Evolutionary conservation across 2,329 filamentous ascomycete genomes (phyloP), one percentile per base, ranked within the genome.

Genomic region (Cercospora sesami): DNA sequence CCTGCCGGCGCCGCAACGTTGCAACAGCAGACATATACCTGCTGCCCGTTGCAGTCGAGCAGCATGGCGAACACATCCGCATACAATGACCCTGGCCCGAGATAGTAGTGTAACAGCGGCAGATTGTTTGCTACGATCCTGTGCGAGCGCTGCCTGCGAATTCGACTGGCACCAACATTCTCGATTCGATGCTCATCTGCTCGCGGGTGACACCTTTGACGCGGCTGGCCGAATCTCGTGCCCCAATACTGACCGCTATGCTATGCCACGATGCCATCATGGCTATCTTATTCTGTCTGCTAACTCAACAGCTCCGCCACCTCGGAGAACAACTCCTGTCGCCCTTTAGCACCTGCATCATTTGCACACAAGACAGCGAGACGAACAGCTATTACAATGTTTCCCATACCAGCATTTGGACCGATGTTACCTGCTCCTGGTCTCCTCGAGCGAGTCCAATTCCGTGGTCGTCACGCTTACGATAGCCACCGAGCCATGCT

Each of bases 401-500:
- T 58, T 33, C 53, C 53, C 16, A 26, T 58, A 28, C 14, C 53
- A 16, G 53, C 21, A 2, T 58, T 30, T 21, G 26, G 21, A 12
- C n/a, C 60, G n/a, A 3, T 62, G 21, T 10, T 64, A n/a, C 62
- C 48, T 16, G n/a, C 16, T 16, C 48, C 51, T 30, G 62, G 62
- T 33, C 26, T 26, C 9, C 23, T 23, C 21, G 45, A 48, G 16
- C 30, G 21, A 45, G 48, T 42, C 8, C 62, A 45, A 12, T 58
- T 18, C 30, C 62, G 31, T 26, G 21, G n/a, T 14, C 51, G 26
- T 39, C 62, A 64, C 31, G 30, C 63, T 16, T 30, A 31, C n/a
- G 67, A 68, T 21, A 18, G 48, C 21, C 67, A 55, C n/a, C 64
- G 58, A 30, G 30, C 67, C 21, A 42, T 68, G 14, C 63, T 68